Base-by-base conservation (phyloP, 2,329 filamentous ascomycete species). In the Rhinocladiella similis region DNA sequence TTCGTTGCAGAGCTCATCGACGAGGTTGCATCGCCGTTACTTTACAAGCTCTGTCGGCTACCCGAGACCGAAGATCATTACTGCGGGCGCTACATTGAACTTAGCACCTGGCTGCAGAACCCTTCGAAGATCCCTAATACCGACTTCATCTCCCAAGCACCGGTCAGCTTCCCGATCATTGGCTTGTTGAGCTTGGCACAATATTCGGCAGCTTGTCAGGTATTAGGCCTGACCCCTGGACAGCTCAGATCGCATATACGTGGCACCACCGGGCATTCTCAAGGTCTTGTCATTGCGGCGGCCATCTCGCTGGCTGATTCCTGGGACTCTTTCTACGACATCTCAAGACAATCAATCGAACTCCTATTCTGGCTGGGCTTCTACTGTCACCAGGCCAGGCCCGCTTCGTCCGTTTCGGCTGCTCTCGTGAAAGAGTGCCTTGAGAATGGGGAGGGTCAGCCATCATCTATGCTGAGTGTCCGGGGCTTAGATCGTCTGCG, bases 331-430 rank as follows among this genome's bases (percentile, higher is more conserved):
- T 99, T 94, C 73, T 84, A 89, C 64, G 86, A 89, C 68, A 85
- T 90, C 52, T 84, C 90, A 53, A 87, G 82, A 67, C 86, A 90
- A 65, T 89, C 93, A 2, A 79, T 99, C 62, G 94, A 90, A 27
- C 90, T 97, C 68, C 87, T 99, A 27, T 99, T 99, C 81, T 99
- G 94, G 94, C 96, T 99, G 65, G 94, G 95, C 71, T 86, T 93
- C 59, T 88, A 94, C 69, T 97, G 92, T 73, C 94, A 99, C 74
- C 94, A 99, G 75, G 92, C 92, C 2, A 99, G 97, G 75, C 94
- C 94, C 38, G 86, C 90, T 66, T 99, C 95, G 3, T 97, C 94
- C 29, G 83, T 99, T 67, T 91, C 92, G 3, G 94, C 94, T 0
- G 89, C 85, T 43, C 90, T 93, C 69, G 82, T 97, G 52, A 90